Conservation (phyloP, 805 yeast genomes). For the Lipomyces yamanashiensis region DNA sequence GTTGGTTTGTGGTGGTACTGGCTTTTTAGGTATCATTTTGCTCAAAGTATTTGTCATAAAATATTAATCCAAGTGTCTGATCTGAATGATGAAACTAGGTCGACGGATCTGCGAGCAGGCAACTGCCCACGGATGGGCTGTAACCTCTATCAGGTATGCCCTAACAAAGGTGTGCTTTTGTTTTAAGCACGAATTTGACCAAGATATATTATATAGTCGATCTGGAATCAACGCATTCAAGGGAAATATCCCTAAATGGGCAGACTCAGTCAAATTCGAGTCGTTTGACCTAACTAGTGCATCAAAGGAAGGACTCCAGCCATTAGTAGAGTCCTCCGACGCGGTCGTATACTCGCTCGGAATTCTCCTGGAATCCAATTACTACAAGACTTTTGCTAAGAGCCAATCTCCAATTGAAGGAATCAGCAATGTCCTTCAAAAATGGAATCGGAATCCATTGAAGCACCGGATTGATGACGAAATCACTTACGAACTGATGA, state of each 20-base stretch:
- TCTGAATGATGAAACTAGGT: conserved; percentile 9
- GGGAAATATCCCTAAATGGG: conserved; percentile 23
- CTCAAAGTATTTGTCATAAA: neutral
- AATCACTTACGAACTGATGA: conserved; percentile 27
- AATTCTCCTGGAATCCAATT: conserved; percentile 29
- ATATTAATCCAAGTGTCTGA: neutral
- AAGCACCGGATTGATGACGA: conserved; percentile 27
- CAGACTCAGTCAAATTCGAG: conserved; percentile 22
- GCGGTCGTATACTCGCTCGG: conserved; percentile 33
- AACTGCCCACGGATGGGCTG: conserved; percentile 33
- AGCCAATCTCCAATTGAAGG: conserved; percentile 26
- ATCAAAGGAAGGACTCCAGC: conserved; percentile 14
- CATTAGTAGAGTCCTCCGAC: conserved; percentile 18
- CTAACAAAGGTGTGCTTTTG: neutral
- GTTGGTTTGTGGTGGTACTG: conserved; percentile 32
- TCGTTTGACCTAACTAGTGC: conserved; percentile 18
- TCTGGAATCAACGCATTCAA: conserved; percentile 20
- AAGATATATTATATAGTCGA: conserved; percentile 14
- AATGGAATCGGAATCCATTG: conserved; percentile 31
- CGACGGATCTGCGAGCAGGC: conserved; percentile 32
- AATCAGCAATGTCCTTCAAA: conserved; percentile 15
- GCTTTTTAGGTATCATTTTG: conserved; percentile 24
- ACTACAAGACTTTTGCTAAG: conserved; percentile 29
- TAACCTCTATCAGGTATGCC: conserved; percentile 31
- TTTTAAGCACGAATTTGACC: neutral